These are phyloP conservation scores for Bidens hawaiensis DNA, from an alignment of 140 eudicot genomes.

Conservation along the genomic window DNA sequence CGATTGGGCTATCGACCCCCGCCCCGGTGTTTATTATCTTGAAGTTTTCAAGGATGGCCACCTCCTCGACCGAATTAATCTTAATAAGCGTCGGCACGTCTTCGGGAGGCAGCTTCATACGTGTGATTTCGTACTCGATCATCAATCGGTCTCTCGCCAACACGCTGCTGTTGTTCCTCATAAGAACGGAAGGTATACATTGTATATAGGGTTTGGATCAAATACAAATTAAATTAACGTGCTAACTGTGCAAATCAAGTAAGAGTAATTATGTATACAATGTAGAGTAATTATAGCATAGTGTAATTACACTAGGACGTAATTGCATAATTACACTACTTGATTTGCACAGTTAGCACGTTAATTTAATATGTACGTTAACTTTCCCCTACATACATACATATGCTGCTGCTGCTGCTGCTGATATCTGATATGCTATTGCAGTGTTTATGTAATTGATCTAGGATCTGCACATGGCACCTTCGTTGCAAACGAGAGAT, in stretches of 20 bases:
- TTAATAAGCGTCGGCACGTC: constrained; percentile 73
- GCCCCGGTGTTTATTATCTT: constrained; percentile 76
- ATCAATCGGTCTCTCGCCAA: constrained; percentile 96
- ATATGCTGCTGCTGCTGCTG: not conserved
- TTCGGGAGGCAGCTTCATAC: constrained; percentile 91
- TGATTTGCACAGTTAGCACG: no score
- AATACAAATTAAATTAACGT: no score
- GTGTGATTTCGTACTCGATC: constrained; percentile 93
- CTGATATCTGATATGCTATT: not conserved
- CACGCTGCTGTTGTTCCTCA: constrained; percentile 97
- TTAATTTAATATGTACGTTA: no score
- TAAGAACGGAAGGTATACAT: constrained; percentile 97
- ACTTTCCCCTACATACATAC: no score
- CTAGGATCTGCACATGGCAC: constrained; percentile 99
- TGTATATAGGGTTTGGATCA: no score
- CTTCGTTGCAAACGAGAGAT: constrained; percentile 95
- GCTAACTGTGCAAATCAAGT: no score
- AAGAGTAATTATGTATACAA: no score
- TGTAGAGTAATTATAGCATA: no score
- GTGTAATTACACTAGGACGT: no score
- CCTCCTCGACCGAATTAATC: constrained; percentile 60
- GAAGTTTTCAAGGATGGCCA: constrained; percentile 88
- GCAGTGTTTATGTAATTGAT: constrained; percentile 86
- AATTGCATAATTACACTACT: no score
- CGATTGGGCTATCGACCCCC: constrained; percentile 99